A percentile compares a stretch with the other conserved stretches of the same genome.
These are phyloP conservation scores for Botrytis pseudocinerea DNA, from an alignment of 2,329 filamentous ascomycete species.

Conservation along the genomic window DNA sequence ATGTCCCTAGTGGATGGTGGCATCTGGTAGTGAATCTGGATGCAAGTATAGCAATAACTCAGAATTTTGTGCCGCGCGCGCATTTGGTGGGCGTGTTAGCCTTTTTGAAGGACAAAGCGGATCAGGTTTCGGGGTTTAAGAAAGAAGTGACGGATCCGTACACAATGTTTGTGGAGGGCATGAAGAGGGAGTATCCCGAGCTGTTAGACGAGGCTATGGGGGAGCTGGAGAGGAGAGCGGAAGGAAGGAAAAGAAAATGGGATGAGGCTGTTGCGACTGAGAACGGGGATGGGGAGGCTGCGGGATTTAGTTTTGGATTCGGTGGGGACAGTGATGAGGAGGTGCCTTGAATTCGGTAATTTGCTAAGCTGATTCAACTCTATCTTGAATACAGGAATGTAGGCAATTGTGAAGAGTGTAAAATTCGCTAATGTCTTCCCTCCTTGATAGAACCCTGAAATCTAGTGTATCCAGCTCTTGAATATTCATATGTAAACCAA, in stretches of 20 bases:
- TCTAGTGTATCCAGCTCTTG: background rate
- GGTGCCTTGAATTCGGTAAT: constrained; percentile 35
- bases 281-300: constrained; percentile 43
- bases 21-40: constrained; percentile 92
- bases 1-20: constrained; percentile 96
- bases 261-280: constrained; percentile 67
- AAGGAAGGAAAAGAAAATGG: constrained; percentile 80
- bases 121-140: constrained; percentile 85
- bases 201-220: constrained; percentile 65
- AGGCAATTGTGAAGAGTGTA: background rate
- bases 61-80: constrained; percentile 83
- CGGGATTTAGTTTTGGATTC: constrained; percentile 65
- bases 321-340: constrained; percentile 56
- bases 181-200: constrained; percentile 63
- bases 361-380: background rate
- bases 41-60: constrained; percentile 82
- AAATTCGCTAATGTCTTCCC: background rate
- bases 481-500: background rate
- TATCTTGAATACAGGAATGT: background rate
- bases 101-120: constrained; percentile 78
- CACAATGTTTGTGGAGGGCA: constrained; percentile 68
- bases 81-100: constrained; percentile 74
- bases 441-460: background rate
- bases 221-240: constrained; percentile 62
- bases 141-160: constrained; percentile 71